These are phyloP conservation scores for Lanmaoa pseudosensibilis DNA, from an alignment of 768 basidiomycete species.

Conservation along the genomic window DNA sequence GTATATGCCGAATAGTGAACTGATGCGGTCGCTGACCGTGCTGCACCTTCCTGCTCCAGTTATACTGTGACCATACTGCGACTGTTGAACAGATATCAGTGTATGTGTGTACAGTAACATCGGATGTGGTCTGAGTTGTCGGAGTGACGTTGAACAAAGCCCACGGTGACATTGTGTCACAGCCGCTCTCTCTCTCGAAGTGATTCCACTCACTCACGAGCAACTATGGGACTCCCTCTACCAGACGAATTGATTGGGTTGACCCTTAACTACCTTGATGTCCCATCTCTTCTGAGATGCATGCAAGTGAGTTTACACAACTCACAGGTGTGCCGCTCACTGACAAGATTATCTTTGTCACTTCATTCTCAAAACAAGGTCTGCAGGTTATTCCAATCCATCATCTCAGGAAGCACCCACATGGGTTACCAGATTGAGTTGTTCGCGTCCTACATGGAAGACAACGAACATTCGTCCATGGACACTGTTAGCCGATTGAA, in stretches of 20 bases:
- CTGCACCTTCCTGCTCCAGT: no score
- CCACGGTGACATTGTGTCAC: not conserved
- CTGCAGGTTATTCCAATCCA: constrained; percentile 31
- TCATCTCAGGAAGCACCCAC: constrained; percentile 25
- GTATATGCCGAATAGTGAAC: no score
- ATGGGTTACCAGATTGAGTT: constrained; percentile 34
- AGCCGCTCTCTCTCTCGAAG: not conserved
- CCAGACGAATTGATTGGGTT: constrained; percentile 33
- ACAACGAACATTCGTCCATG: constrained; percentile 17
- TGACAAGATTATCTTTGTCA: not conserved
- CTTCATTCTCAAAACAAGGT: constrained; percentile 19
- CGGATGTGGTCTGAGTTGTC: no score
- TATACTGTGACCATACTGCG: no score
- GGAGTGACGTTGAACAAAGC: no score
- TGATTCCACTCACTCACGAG: not conserved
- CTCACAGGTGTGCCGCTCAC: not conserved
- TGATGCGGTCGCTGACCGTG: no score
- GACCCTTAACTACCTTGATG: constrained; percentile 31
- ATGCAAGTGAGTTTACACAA: constrained; percentile 23
- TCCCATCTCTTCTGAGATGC: constrained; percentile 28
- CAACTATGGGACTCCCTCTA: constrained; percentile 23
- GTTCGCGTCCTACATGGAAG: constrained; percentile 30
- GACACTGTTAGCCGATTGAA: constrained; percentile 24
- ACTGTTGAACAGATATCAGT: no score
- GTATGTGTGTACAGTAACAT: no score